These are phyloP conservation scores for Myxozyma monticola DNA, from an alignment of 805 yeast genomes.

Conservation along the genomic window DNA sequence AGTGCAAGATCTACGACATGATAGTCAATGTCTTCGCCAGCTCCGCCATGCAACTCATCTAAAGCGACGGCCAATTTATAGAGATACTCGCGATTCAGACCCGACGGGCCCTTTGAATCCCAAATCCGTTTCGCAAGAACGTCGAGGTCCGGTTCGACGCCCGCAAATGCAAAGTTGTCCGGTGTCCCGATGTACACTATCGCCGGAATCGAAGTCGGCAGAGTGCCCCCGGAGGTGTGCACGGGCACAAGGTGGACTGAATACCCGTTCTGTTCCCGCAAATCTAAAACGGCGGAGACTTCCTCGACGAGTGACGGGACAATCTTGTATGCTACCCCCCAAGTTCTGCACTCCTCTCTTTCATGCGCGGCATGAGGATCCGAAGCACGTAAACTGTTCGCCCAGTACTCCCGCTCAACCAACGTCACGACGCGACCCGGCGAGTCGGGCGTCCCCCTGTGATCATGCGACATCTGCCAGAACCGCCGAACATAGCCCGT, in stretches of 20 bases:
- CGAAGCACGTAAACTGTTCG: slow-evolving; percentile 38
- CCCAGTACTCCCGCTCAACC: slow-evolving; percentile 53
- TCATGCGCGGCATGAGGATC: slow-evolving; percentile 43
- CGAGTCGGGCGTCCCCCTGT: slow-evolving; percentile 80
- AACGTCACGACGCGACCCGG: slow-evolving; percentile 91
- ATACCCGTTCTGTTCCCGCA: slow-evolving; percentile 89
- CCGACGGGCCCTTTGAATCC: slow-evolving; percentile 72
- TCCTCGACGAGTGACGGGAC: slow-evolving; percentile 60
- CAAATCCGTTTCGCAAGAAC: slow-evolving; percentile 63
- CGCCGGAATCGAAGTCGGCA: slow-evolving; percentile 47
- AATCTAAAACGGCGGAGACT: slow-evolving; percentile 70
- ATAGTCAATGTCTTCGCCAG: slow-evolving; percentile 8
- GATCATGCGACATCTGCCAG: slow-evolving; percentile 86
- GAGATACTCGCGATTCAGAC: slow-evolving; percentile 73
- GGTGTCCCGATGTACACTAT: slow-evolving; percentile 80
- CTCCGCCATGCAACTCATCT: slow-evolving; percentile 36
- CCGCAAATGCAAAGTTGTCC: slow-evolving; percentile 78
- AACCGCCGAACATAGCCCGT: slow-evolving; percentile 77
- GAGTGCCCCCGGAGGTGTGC: slow-evolving; percentile 14
- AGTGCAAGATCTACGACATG: slow-evolving; percentile 17
- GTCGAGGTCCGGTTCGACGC: slow-evolving; percentile 62
- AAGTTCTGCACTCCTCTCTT: slow-evolving; percentile 34
- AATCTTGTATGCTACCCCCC: slow-evolving; percentile 80
- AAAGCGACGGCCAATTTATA: slow-evolving; percentile 54
- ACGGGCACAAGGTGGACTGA: slow-evolving; percentile 67